Evolutionary conservation across 1,284 basidiomycete genomes (phyloP).

Genomic region (Leccinum pallidistipes): DNA sequence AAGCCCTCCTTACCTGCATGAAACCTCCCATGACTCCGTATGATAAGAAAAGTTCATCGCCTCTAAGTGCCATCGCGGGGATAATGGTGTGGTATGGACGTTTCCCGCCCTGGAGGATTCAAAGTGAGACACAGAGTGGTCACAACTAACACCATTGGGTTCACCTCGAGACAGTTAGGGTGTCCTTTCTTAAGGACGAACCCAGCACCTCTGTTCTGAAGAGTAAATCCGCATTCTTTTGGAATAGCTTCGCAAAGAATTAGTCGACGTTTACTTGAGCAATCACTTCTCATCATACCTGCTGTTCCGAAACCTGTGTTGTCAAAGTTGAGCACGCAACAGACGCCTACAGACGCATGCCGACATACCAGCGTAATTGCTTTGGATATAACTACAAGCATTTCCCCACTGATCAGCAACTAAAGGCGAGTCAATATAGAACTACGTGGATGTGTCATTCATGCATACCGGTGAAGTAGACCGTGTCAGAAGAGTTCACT

Average conservation of each 20-base stretch:
- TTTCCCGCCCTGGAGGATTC: slow-evolving; percentile 64
- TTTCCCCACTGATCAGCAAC: slow-evolving; percentile 90
- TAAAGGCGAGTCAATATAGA: slow-evolving; percentile 26
- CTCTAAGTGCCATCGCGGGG: slow-evolving; percentile 84
- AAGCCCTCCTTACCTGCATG: slow-evolving; percentile 68
- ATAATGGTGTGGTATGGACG: slow-evolving; percentile 96
- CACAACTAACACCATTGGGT: background rate
- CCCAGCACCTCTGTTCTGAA: slow-evolving; percentile 90
- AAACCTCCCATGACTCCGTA: slow-evolving; percentile 96
- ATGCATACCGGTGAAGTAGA: slow-evolving; percentile 80
- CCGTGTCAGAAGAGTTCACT: slow-evolving; percentile 84
- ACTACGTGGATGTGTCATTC: background rate
- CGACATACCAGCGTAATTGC: slow-evolving; percentile 79
- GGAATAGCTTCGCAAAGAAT: slow-evolving; percentile 64
- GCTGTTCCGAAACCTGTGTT: slow-evolving; percentile 72
- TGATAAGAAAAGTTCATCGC: slow-evolving; percentile 82
- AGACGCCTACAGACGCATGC: background rate
- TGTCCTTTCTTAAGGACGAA: slow-evolving; percentile 83
- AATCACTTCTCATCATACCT: slow-evolving; percentile 41
- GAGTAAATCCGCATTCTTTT: slow-evolving; percentile 90
- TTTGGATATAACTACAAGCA: slow-evolving; percentile 93
- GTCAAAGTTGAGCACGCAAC: slow-evolving; percentile 1
- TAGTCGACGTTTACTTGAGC: slow-evolving; percentile 4
- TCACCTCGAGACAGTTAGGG: slow-evolving; percentile 74
- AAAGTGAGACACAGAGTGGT: background rate